A percentile compares a stretch with the other conserved stretches of the same genome.
phyloP scores from a whole-genome alignment of 192 early-diverging fungal genomes.

The Dissophora globulifera region DNA sequence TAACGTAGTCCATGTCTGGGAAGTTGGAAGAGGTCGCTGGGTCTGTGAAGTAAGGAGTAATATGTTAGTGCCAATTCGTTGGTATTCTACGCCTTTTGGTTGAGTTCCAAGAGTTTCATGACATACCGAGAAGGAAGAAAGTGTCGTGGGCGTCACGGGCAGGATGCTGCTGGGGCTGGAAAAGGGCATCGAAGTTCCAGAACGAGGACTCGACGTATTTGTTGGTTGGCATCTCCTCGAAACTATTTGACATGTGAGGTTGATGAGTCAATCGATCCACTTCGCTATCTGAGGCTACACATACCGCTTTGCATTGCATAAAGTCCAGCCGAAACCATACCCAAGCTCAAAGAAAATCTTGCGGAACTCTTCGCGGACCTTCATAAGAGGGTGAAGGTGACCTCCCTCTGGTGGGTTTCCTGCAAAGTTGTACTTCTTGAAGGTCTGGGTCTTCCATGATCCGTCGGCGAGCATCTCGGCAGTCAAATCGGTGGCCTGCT shows the following conservation, averaged over 20 bases:
- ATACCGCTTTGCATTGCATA: too few relatives aligned
- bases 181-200: constrained; percentile 99
- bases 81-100: too few relatives aligned
- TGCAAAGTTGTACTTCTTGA: constrained; percentile 99
- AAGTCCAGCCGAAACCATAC: constrained; percentile 60
- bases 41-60: too few relatives aligned
- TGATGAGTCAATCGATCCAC: too few relatives aligned
- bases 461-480: constrained; percentile 88
- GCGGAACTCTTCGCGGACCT: constrained; percentile 98
- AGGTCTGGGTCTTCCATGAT: constrained; percentile 92
- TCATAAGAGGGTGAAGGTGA: constrained; percentile 97
- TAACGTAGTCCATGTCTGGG: constrained; percentile 85
- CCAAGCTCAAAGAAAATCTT: constrained; percentile 99
- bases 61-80: too few relatives aligned
- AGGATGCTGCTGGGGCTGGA: constrained; percentile 99
- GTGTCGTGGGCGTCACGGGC: constrained; percentile 89
- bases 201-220: constrained; percentile 97
- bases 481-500: constrained; percentile 96
- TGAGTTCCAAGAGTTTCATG: not conserved
- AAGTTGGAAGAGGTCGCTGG: constrained; percentile 80
- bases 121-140: constrained; percentile 71
- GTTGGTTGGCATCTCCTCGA: constrained; percentile 99
- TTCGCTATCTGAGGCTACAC: too few relatives aligned
- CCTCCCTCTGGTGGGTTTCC: constrained; percentile 87
- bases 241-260: constrained; percentile 48